A percentile compares a stretch with the other conserved stretches of the same genome.
Evolutionary conservation across 2,329 filamentous ascomycete species (phyloP).

Genomic region (Teratosphaeria gauchensis): DNA sequence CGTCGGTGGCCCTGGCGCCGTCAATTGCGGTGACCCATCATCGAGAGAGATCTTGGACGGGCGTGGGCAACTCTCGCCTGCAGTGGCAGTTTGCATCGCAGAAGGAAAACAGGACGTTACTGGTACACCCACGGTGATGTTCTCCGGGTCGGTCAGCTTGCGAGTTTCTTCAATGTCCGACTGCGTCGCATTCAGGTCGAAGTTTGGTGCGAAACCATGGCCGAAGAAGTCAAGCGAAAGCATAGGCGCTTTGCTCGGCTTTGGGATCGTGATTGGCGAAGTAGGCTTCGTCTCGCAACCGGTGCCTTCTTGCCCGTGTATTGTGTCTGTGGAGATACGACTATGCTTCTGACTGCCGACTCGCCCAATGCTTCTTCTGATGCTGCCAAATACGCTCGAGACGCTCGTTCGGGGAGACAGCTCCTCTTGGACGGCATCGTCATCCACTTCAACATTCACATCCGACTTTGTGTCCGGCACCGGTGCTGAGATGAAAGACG

Average conservation of each 20-base stretch:
- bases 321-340: not conserved
- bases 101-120: not conserved
- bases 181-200: not conserved
- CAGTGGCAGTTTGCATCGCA: not conserved
- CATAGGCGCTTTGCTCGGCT: not conserved
- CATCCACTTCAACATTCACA: not conserved
- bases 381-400: not conserved
- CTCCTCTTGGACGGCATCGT: not conserved
- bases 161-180: not conserved
- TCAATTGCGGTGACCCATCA: not conserved
- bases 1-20: constrained; percentile 6
- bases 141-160: not conserved
- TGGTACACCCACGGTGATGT: constrained; percentile 3
- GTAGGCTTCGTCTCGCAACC: not conserved
- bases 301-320: not conserved
- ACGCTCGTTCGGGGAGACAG: not conserved
- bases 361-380: not conserved
- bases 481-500: not conserved
- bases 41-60: not conserved
- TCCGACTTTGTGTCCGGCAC: not conserved
- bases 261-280: not conserved
- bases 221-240: not conserved
- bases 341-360: not conserved
- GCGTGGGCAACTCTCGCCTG: not conserved
- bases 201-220: not conserved